Conservation (phyloP, 1,284 basidiomycete genomes). For the Irpex sp. region DNA sequence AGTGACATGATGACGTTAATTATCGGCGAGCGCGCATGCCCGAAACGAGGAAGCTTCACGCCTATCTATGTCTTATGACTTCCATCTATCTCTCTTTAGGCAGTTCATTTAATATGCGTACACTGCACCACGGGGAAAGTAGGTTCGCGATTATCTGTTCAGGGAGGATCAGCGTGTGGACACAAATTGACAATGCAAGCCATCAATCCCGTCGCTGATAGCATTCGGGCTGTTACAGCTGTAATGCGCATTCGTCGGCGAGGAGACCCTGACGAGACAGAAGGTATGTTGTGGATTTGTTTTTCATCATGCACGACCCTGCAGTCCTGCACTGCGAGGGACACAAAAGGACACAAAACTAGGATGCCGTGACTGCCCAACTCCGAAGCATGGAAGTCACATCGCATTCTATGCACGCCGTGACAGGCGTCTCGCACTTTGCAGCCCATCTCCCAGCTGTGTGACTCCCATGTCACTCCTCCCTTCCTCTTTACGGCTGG, state of each 20-base stretch:
- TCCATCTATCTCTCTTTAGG: no score
- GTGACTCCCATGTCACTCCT: neutral
- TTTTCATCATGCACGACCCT: neutral
- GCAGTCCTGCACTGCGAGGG: no score
- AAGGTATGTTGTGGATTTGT: neutral
- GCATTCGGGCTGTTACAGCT: neutral
- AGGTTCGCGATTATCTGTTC: neutral
- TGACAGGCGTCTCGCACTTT: constrained; percentile 2
- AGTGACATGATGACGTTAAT: no score
- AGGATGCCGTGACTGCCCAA: neutral
- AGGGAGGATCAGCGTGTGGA: no score
- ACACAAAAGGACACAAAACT: no score
- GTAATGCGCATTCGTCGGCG: neutral
- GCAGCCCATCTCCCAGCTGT: neutral
- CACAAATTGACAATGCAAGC: neutral
- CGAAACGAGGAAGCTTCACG: no score
- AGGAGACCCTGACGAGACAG: neutral
- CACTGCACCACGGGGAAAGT: neutral
- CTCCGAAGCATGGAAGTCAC: constrained; percentile 1
- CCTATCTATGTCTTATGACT: no score
- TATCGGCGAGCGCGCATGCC: no score
- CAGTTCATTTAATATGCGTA: neutral
- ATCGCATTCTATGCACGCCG: neutral
- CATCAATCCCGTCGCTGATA: neutral
- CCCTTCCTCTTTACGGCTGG: no score